Percentiles rank a stretch among this genome's conserved stretches.
Conservation (phyloP, 257 asterid species). For the Cinchona pubescens region DNA sequence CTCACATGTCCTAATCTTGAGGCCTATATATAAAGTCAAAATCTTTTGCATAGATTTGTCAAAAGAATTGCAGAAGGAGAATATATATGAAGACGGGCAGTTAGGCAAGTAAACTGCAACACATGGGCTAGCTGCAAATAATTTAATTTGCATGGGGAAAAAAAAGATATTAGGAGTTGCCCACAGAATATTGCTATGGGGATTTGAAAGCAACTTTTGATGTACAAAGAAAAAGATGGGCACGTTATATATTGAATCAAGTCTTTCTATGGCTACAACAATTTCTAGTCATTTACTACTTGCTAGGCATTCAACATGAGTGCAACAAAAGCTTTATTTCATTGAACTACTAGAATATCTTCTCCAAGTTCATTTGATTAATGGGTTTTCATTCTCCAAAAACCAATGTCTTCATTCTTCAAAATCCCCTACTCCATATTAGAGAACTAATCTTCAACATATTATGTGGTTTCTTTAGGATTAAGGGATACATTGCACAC, state of each 20-base stretch:
- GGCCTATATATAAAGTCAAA: constrained; percentile 2
- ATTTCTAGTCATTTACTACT: not conserved
- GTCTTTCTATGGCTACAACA: not conserved
- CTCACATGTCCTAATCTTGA: constrained; percentile 14
- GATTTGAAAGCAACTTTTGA: constrained; percentile 43
- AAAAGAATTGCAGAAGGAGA: not conserved
- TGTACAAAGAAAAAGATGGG: constrained; percentile 41
- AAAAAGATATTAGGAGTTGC: constrained; percentile 14
- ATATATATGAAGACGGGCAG: not conserved
- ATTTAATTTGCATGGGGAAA: not conserved
- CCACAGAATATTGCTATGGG: constrained; percentile 36
- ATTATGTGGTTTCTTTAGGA: no score
- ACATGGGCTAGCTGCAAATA: not conserved
- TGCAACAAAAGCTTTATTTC: not conserved
- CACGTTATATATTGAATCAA: constrained; percentile 31
- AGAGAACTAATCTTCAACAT: not conserved
- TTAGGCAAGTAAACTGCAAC: not conserved
- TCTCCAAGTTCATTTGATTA: not conserved
- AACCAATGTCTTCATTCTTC: no score
- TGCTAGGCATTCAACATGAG: not conserved
- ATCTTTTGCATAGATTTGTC: constrained; percentile 15
- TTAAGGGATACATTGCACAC: no score
- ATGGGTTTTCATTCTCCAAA: not conserved
- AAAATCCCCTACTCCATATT: not conserved
- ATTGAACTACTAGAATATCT: no score